Conservation (phyloP, 2,329 filamentous ascomycete species). For the Paecilomyces sp. region DNA sequence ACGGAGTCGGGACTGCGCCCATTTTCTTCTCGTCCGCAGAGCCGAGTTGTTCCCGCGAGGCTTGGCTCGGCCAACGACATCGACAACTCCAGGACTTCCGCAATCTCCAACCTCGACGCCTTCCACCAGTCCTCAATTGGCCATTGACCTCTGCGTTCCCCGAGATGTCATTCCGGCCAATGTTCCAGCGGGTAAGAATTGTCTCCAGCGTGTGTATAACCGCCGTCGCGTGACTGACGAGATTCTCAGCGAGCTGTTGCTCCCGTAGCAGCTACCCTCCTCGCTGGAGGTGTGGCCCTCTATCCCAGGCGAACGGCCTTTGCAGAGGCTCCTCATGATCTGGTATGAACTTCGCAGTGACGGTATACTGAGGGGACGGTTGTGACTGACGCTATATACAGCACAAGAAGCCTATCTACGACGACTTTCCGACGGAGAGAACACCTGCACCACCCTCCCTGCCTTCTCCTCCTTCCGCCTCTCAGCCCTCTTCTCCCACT, state of each 20-base stretch:
- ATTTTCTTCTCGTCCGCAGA: conserved; percentile 8
- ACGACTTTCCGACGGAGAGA: conserved; percentile 27
- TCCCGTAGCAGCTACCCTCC: conserved; percentile 32
- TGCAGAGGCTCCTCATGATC: conserved; percentile 34
- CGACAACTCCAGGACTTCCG: conserved; percentile 9
- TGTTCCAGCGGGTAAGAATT: conserved; percentile 31
- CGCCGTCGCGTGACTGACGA: conserved; percentile 15
- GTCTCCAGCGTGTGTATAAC: conserved; percentile 6
- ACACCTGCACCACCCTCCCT: conserved; percentile 10
- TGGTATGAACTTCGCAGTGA: conserved; percentile 17
- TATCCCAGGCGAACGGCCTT: conserved; percentile 34
- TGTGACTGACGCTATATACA: conserved; percentile 7
- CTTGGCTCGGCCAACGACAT: conserved; percentile 17
- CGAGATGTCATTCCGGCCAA: conserved; percentile 35
- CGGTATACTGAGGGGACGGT: neutral
- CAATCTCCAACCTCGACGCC: conserved; percentile 12
- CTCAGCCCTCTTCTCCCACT: conserved; percentile 48
- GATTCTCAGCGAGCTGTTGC: conserved; percentile 28
- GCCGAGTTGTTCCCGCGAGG: conserved; percentile 15
- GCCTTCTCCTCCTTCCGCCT: conserved; percentile 12
- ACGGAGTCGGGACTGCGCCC: conserved; percentile 13
- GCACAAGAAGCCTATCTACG: conserved; percentile 39
- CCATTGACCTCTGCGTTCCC: conserved; percentile 12
- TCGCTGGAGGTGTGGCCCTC: conserved; percentile 32
- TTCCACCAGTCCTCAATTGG: conserved; percentile 16